Evolutionary conservation across 768 basidiomycete genomes (phyloP).

Genomic region (Porpolomopsis calyptriformis): DNA sequence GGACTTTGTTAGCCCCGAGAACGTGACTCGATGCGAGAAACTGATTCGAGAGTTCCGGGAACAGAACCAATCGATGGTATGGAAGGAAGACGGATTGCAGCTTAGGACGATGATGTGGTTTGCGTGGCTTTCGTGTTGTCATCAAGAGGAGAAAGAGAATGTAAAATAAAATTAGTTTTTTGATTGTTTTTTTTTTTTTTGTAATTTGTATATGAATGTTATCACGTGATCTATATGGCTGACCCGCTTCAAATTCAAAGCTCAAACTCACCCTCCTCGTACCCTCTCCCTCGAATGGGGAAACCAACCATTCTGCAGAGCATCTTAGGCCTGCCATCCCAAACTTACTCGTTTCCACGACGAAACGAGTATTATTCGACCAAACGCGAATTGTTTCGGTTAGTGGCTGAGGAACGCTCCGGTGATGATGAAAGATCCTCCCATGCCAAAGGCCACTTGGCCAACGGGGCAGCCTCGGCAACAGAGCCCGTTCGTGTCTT

Average conservation of each 20-base stretch:
- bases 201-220: too few relatives aligned
- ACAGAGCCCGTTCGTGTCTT: too few relatives aligned
- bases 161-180: not conserved
- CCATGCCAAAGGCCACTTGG: too few relatives aligned
- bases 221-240: too few relatives aligned
- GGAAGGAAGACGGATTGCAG: constrained; percentile 93
- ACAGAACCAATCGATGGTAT: constrained; percentile 77
- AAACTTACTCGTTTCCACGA: constrained; percentile 40
- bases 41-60: constrained; percentile 83
- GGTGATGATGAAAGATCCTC: too few relatives aligned
- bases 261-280: too few relatives aligned
- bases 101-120: constrained; percentile 92
- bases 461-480: constrained; percentile 9
- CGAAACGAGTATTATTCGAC: constrained; percentile 39
- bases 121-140: constrained; percentile 67
- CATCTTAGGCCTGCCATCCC: constrained; percentile 53
- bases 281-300: too few relatives aligned
- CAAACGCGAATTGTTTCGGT: constrained; percentile 39
- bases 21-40: constrained; percentile 74
- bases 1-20: constrained; percentile 93
- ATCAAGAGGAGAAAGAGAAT: constrained; percentile 19
- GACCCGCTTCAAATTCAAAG: too few relatives aligned
- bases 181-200: too few relatives aligned
- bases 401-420: constrained; percentile 32
- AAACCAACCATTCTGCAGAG: constrained; percentile 51